phyloP scores from a whole-genome alignment of 352 stramenopile genomes.

The Phytophthora syringae region DNA sequence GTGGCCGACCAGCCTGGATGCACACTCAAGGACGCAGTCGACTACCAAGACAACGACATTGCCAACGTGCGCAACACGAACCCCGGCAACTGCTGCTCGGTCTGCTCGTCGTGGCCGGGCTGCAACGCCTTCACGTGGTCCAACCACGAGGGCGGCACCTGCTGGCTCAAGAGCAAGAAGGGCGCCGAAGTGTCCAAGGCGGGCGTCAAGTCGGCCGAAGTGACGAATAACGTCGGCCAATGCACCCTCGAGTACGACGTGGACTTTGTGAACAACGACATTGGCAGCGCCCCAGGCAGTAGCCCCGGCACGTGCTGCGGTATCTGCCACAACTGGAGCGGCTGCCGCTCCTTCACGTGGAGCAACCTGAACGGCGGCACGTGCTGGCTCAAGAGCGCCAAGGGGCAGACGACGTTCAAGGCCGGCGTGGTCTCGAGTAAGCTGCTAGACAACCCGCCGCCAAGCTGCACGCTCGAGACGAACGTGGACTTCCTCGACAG shows the following conservation, averaged over 20 bases:
- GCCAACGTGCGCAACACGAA: slow-evolving; percentile 28
- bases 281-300: slow-evolving; percentile 23
- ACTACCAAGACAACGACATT: slow-evolving; percentile 34
- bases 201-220: slow-evolving; percentile 26
- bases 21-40: too few relatives aligned
- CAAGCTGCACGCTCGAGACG: slow-evolving; percentile 25
- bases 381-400: slow-evolving; percentile 47
- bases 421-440: slow-evolving; percentile 32
- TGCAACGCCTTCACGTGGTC: slow-evolving; percentile 36
- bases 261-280: slow-evolving; percentile 46
- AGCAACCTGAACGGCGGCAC: slow-evolving; percentile 46
- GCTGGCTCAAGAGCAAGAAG: too few relatives aligned
- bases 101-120: slow-evolving; percentile 30
- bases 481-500: slow-evolving; percentile 38
- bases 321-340: slow-evolving; percentile 42
- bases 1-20: too few relatives aligned
- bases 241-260: slow-evolving; percentile 30
- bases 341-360: slow-evolving; percentile 43
- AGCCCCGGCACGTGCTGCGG: slow-evolving; percentile 30
- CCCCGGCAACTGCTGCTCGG: slow-evolving; percentile 32
- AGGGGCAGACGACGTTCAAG: slow-evolving; percentile 18
- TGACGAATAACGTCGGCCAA: slow-evolving; percentile 19
- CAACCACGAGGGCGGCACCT: slow-evolving; percentile 27
- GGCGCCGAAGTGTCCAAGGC: slow-evolving; percentile 7
- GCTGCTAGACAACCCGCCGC: slow-evolving; percentile 23